Conservation (phyloP, 441 rosid species). For the Gossypium armourianum region DNA sequence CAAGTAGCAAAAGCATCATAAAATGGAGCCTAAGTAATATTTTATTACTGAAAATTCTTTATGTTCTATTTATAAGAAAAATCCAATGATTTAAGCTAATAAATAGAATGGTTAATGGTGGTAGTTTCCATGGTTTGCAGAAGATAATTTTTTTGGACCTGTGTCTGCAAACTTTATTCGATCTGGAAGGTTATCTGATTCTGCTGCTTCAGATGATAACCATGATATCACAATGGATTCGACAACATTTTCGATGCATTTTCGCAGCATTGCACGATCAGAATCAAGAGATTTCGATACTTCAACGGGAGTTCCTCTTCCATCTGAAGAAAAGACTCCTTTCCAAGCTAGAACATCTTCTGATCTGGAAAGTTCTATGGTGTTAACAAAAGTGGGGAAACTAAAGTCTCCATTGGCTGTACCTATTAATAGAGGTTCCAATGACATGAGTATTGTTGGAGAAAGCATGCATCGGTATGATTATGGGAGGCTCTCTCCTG, state of each 20-base stretch:
- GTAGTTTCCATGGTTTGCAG: constrained; percentile 24
- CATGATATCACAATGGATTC: constrained; percentile 89
- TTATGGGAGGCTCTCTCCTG: constrained; percentile 61
- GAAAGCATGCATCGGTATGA: constrained; percentile 46
- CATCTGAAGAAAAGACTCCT: constrained; percentile 52
- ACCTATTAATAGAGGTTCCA: constrained; percentile 42
- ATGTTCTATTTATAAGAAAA: neutral
- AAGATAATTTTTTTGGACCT: constrained; percentile 74
- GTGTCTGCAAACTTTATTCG: constrained; percentile 73
- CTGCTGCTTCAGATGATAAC: constrained; percentile 56
- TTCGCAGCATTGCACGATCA: constrained; percentile 61
- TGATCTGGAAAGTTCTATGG: constrained; percentile 54
- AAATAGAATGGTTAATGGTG: neutral
- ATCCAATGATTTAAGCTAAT: neutral
- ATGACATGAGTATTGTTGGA: constrained; percentile 82
- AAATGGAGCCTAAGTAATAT: neutral
- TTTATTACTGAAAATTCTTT: neutral
- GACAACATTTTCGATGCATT: constrained; percentile 84
- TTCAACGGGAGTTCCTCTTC: constrained; percentile 23
- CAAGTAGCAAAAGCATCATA: neutral
- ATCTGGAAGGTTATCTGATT: constrained; percentile 53
- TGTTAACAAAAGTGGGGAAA: constrained; percentile 46
- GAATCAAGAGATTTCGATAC: constrained; percentile 54
- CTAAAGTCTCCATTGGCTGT: constrained; percentile 23
- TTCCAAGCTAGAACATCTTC: constrained; percentile 26